Base-by-base conservation (phyloP, 208 protist genomes). In the Trypanosoma boissoni region DNA sequence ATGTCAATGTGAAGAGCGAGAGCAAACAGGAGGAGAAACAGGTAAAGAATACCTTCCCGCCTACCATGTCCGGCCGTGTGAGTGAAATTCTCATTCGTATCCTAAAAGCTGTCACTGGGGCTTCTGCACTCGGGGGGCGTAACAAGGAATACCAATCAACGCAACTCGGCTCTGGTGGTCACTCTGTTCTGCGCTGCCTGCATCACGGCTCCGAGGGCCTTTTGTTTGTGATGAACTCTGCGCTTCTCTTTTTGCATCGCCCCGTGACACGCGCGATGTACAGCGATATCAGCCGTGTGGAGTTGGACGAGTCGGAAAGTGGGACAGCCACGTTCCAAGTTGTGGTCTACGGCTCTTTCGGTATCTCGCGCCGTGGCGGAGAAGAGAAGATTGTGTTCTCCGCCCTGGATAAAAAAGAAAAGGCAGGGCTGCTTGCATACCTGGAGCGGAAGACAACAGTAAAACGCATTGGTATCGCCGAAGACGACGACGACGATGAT, bases 141-240 rank as follows among this genome's bases (percentile, higher is more conserved):
- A 95, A 95, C 73, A 90, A 84, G 51, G 80, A 92, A 46, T 95
- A 90, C 64, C 72, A 62, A 43, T 82, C 78, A 28, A 89, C 80
- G 0, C 58, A 66, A 16, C 34, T 39, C 34, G 34, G 34, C 34
- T 6, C 54, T 42, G 60, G 53, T 2, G 56, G 45, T 12, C 67
- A 85, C 31, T 92, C 83, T 1, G 86, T 77, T 49, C 72, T 95
- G 67, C 80, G 83, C 9, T 87, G 82, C 70, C 52, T 89, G 28
- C 84, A 86, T 57, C 76, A 80, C 27, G 80, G 76, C 31, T 48
- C 74, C 10, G 84, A 95, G 48, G 88, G 88, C 0, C 60, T 90
- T 36, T 64, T 95, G 18, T 95, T 88, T 49, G 64, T 95, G 20
- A 57, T 92, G 12, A 76, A 78, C 42, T 80, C 77, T 20, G 80